Percentiles rank a stretch among this genome's conserved stretches.
These are phyloP conservation scores for Gentiana macrophylla DNA, from an alignment of 257 asterid species.

Conservation along the genomic window DNA sequence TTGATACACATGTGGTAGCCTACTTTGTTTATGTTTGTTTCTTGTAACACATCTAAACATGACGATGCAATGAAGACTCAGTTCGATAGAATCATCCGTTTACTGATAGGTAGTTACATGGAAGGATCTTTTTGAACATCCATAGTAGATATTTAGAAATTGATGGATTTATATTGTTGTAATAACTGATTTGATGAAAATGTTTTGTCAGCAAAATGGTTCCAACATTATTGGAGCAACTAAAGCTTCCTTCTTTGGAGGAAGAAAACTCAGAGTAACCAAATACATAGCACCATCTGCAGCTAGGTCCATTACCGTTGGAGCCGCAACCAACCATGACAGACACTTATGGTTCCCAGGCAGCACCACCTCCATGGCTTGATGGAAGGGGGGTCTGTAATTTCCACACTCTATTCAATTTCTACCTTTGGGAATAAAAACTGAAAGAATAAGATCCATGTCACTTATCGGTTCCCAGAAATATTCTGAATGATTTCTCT, in stretches of 20 bases:
- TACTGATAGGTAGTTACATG: background rate
- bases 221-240: slow-evolving; percentile 37
- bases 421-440: too few species aligned
- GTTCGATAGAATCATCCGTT: too few species aligned
- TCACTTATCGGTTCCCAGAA: background rate
- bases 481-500: background rate
- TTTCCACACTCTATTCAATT: too few species aligned
- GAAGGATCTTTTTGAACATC: too few species aligned
- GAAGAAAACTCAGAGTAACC: slow-evolving; percentile 48
- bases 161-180: too few species aligned
- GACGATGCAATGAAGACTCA: too few species aligned
- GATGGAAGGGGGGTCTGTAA: slow-evolving; percentile 60
- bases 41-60: too few species aligned
- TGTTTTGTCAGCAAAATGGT: slow-evolving; percentile 39
- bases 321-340: slow-evolving; percentile 67
- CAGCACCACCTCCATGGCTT: slow-evolving; percentile 88
- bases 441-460: too few species aligned
- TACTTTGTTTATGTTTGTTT: too few species aligned
- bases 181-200: background rate
- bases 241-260: slow-evolving; percentile 68
- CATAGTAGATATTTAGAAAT: too few species aligned
- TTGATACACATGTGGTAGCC: too few species aligned
- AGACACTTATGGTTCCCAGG: slow-evolving; percentile 99
- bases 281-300: slow-evolving; percentile 33
- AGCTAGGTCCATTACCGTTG: slow-evolving; percentile 31